A percentile compares a stretch with the other conserved stretches of the same genome.
Evolutionary conservation across 805 yeast species (phyloP).

Genomic region (Candida insectorum): DNA sequence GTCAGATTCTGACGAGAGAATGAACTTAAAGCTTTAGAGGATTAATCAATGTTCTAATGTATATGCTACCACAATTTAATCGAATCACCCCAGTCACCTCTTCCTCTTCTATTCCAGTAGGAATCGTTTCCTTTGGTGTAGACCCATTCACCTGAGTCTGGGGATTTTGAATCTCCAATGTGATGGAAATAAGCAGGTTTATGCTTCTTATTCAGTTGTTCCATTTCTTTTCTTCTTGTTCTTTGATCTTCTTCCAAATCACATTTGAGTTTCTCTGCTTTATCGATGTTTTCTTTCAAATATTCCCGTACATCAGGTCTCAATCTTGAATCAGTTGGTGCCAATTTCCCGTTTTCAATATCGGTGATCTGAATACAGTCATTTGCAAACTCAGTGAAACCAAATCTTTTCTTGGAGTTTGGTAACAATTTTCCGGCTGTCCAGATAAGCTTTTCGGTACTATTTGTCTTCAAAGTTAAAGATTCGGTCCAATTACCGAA

Average conservation of each 20-base stretch:
- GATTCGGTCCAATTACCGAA: conserved; percentile 84
- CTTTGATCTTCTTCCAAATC: conserved; percentile 79
- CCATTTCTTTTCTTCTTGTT: conserved; percentile 59
- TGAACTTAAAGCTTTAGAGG: conserved; percentile 29
- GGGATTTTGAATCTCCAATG: conserved; percentile 26
- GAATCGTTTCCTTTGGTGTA: conserved; percentile 54
- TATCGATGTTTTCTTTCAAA: conserved; percentile 63
- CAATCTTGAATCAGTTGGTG: conserved; percentile 86
- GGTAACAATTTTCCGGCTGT: conserved; percentile 60
- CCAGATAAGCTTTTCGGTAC: conserved; percentile 59
- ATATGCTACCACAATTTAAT: conserved; percentile 52
- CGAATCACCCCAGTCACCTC: conserved; percentile 57
- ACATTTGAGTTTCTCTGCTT: conserved; percentile 70
- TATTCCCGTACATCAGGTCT: conserved; percentile 82
- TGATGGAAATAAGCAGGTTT: conserved; percentile 62
- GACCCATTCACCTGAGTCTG: conserved; percentile 50
- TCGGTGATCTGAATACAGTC: conserved; percentile 74
- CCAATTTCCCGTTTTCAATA: conserved; percentile 59
- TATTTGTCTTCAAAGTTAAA: conserved; percentile 43
- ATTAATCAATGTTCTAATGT: no score
- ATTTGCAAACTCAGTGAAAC: conserved; percentile 82
- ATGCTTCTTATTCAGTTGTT: conserved; percentile 43
- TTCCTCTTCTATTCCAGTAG: conserved; percentile 79
- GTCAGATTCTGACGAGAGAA: conserved; percentile 33
- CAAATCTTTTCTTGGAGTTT: conserved; percentile 64